These are phyloP conservation scores for Pythium phragmitis DNA, from an alignment of 352 stramenopile species.

Conservation along the genomic window DNA sequence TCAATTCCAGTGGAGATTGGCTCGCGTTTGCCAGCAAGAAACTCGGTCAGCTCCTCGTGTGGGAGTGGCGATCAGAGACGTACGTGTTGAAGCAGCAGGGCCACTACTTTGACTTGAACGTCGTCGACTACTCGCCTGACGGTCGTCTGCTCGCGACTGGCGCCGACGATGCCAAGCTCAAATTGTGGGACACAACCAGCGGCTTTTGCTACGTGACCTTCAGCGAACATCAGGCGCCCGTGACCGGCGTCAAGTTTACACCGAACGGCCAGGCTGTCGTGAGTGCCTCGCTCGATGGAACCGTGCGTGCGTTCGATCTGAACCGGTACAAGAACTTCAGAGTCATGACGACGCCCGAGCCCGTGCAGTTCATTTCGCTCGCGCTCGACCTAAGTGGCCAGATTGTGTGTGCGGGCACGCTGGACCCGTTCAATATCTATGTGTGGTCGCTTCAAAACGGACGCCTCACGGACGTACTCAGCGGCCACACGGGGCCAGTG, in stretches of 20 bases:
- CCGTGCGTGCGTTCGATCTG: slow-evolving; percentile 97
- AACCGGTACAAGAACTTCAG: slow-evolving; percentile 99
- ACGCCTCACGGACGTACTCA: slow-evolving; percentile 97
- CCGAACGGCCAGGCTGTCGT: slow-evolving; percentile 92
- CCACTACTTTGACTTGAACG: slow-evolving; percentile 98
- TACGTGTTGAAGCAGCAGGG: slow-evolving; percentile 99
- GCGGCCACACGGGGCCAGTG: slow-evolving; percentile 96
- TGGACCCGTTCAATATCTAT: slow-evolving; percentile 98
- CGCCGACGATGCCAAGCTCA: slow-evolving; percentile 98
- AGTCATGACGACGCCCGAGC: slow-evolving; percentile 95
- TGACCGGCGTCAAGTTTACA: slow-evolving; percentile 96
- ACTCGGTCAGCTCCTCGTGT: slow-evolving; percentile 98
- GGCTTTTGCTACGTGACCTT: slow-evolving; percentile 99
- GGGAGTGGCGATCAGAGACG: slow-evolving; percentile 99
- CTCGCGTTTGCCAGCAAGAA: slow-evolving; percentile 96
- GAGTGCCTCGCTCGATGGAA: slow-evolving; percentile 97
- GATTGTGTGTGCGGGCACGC: slow-evolving; percentile 93
- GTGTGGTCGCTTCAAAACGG: slow-evolving; percentile 97
- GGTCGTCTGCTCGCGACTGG: slow-evolving; percentile 96
- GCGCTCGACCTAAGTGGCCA: slow-evolving; percentile 97
- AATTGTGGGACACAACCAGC: slow-evolving; percentile 97
- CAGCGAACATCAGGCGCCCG: slow-evolving; percentile 94
- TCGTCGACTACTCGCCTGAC: slow-evolving; percentile 97
- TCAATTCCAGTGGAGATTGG: slow-evolving; percentile 97
- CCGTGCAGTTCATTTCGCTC: slow-evolving; percentile 97